Percentiles rank a stretch among this genome's conserved stretches.
These are phyloP conservation scores for Thelephora ganbajun DNA, from an alignment of 768 basidiomycete genomes.

Conservation along the genomic window DNA sequence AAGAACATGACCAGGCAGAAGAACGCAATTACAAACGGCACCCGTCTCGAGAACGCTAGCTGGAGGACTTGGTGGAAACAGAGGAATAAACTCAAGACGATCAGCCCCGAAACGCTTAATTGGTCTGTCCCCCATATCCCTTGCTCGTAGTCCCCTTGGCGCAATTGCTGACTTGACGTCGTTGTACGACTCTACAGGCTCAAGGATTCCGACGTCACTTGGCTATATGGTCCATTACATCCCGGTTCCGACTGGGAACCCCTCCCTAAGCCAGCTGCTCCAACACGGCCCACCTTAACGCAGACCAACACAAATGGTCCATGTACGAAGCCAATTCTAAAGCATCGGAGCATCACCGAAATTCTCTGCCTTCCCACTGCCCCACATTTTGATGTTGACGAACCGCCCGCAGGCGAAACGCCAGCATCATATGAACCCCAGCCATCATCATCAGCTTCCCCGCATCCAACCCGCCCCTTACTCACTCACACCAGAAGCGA, in stretches of 20 bases:
- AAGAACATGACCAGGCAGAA: conserved; percentile 96
- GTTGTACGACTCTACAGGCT: conserved; percentile 78
- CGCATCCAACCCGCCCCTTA: conserved; percentile 31
- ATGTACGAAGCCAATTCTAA: conserved; percentile 76
- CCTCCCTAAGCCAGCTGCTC: conserved; percentile 38
- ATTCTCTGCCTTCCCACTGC: conserved; percentile 36
- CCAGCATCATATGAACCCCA: neutral
- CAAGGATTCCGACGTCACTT: conserved; percentile 98
- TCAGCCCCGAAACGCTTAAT: conserved; percentile 95
- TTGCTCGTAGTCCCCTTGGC: neutral
- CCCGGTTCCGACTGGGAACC: conserved; percentile 81
- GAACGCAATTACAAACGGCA: conserved; percentile 93
- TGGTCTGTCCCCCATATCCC: conserved; percentile 44
- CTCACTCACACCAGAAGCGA: conserved; percentile 82
- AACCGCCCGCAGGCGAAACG: neutral
- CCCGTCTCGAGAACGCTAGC: conserved; percentile 90
- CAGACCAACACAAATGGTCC: conserved; percentile 1
- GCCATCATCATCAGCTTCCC: neutral
- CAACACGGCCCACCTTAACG: conserved; percentile 5
- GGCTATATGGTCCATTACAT: conserved; percentile 96
- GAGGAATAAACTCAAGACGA: conserved; percentile 86
- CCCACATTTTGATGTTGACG: conserved; percentile 10
- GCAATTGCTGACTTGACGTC: conserved; percentile 11
- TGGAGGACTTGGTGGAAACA: conserved; percentile 99
- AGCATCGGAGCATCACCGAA: conserved; percentile 86